Percentiles rank a stretch among this genome's conserved stretches.
Evolutionary conservation across 306 rosid genomes (phyloP).

Genomic region (Mimosa bimucronata): DNA sequence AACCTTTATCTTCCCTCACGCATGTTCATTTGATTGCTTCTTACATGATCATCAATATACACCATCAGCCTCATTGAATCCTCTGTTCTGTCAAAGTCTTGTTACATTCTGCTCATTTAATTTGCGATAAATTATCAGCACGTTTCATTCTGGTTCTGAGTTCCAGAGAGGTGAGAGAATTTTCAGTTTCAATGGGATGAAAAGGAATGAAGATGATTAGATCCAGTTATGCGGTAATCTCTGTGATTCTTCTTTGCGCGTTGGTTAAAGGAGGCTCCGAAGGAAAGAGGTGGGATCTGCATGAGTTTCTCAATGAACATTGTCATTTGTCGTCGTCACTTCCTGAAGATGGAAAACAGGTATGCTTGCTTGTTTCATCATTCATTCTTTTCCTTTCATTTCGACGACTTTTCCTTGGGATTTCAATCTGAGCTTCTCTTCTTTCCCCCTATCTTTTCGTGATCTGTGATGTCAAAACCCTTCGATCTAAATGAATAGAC

Average conservation of each 20-base stretch:
- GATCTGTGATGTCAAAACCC: not conserved
- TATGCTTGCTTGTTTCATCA: conserved; percentile 26
- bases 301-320: conserved; percentile 37
- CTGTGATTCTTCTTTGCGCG: conserved; percentile 69
- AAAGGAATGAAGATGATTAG: conserved; percentile 67
- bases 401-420: not conserved
- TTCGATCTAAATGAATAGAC: conserved; percentile 8
- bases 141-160: not conserved
- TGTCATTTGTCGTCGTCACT: conserved; percentile 14
- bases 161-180: not conserved
- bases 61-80: not conserved
- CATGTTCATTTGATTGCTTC: not conserved
- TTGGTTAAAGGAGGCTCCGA: conserved; percentile 68
- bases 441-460: not conserved
- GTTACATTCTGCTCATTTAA: not conserved
- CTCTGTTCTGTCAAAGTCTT: not conserved
- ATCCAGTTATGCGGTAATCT: conserved; percentile 53
- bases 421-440: not conserved
- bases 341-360: conserved; percentile 49
- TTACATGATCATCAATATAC: not conserved
- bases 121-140: not conserved
- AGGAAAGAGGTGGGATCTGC: conserved; percentile 52
- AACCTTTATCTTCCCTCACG: not conserved
- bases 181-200: conserved; percentile 33
- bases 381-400: not conserved